Evolutionary conservation across 2,329 filamentous ascomycete genomes (phyloP), one percentile per base, ranked within the genome.

Genomic region (Lachnellula arida): DNA sequence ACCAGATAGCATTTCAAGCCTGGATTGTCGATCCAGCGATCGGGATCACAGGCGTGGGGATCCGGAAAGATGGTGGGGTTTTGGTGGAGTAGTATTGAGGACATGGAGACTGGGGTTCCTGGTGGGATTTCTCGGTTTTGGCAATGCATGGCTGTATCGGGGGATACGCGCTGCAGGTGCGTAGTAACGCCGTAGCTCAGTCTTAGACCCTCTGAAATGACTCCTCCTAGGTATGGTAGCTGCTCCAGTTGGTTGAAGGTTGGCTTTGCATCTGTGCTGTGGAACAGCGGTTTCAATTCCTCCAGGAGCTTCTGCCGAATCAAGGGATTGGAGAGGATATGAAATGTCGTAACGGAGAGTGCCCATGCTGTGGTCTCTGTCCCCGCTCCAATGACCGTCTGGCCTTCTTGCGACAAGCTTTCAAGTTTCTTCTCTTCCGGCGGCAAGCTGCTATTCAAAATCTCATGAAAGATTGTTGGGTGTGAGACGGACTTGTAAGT

Each of bases 11-110:
- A 67, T 3, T 76, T 72, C 8, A 69, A 65, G 6, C 23, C 43
- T 35, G 69, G 70, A 5, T 66, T 66, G 1, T 65, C 64, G 5
- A 76, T 56, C 73, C 73, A 78, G 5, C 76, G 65, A 50, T 75
- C 72, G 0, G 73, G 74, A 1, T 65, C 53, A 25, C 63, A 67
- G 1, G 39, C 34, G 34, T 55, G 42, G 1, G 59, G 44, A 11
- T 71, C 63, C 1, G 51, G 32, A 44, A 66, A 71, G 53, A 72
- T 68, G 8, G 62, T 59, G 15, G 59, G 9, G 1, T 68, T 68
- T 50, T 69, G 69, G 46, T 72, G 66, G 11, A 60, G 32, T 11
- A 54, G 50, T 9, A 53, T 23, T 1, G 68, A 63, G 0, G 71
- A 72, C 64, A 74, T 72, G 25, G 69, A 67, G 2, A 76, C 68